These are phyloP conservation scores for Potentilla sterilis DNA, from an alignment of 306 rosid species.

Conservation along the genomic window DNA sequence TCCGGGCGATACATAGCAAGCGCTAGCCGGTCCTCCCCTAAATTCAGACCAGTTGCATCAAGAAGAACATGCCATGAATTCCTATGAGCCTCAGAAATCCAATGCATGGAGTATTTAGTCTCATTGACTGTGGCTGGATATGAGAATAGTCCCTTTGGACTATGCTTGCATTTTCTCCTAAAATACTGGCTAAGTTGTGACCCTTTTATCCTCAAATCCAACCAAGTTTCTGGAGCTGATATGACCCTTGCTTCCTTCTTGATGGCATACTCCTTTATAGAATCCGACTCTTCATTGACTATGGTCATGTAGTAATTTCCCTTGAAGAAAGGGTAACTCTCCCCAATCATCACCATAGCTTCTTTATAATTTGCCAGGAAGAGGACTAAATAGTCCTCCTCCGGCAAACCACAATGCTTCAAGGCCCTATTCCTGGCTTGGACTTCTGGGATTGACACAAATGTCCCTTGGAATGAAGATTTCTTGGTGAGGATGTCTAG, in stretches of 20 bases:
- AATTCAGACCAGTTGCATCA: constrained; percentile 31
- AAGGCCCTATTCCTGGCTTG: constrained; percentile 40
- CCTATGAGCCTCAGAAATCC: constrained; percentile 43
- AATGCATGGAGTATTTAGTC: constrained; percentile 27
- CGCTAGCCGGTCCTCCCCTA: constrained; percentile 27
- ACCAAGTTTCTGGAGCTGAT: constrained; percentile 42
- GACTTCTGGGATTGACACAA: constrained; percentile 44
- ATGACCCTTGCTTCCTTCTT: constrained; percentile 39
- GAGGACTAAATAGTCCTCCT: constrained; percentile 36
- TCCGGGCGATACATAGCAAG: constrained; percentile 37
- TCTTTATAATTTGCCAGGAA: constrained; percentile 39
- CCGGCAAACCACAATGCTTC: constrained; percentile 39
- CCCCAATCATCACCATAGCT: constrained; percentile 42
- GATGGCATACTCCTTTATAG: constrained; percentile 31
- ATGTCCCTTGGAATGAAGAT: constrained; percentile 37
- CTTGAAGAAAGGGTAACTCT: constrained; percentile 44
- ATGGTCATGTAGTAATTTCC: constrained; percentile 43
- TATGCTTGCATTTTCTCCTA: constrained; percentile 34
- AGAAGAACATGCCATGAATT: constrained; percentile 42
- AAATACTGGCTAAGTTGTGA: constrained; percentile 45
- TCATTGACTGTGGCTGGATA: constrained; percentile 28
- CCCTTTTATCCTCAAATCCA: constrained; percentile 47
- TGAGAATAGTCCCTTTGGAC: constrained; percentile 34
- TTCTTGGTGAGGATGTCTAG: constrained; percentile 37
- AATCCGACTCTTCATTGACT: constrained; percentile 26